Evolutionary conservation across 192 early-diverging fungal genomes (phyloP).

Genomic region (Cladochytrium replicatum): DNA sequence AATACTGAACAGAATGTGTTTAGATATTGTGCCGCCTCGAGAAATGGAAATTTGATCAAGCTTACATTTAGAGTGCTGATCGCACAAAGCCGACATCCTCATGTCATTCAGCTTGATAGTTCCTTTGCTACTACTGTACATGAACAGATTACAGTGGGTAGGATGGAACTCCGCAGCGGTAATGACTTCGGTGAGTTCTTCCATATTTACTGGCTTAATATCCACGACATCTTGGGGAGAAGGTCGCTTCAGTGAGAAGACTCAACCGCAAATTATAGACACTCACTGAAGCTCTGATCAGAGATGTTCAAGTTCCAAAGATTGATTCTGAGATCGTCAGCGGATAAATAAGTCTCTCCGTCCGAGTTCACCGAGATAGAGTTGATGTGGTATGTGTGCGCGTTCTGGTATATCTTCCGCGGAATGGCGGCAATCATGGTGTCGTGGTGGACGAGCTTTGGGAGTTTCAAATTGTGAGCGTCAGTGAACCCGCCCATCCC

Average conservation of each 20-base stretch:
- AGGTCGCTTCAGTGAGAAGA: not conserved
- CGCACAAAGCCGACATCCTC: constrained; percentile 89
- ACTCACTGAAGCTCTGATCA: constrained; percentile 88
- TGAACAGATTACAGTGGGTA: constrained; percentile 87
- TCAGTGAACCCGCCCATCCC: constrained; percentile 16
- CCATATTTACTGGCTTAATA: constrained; percentile 99
- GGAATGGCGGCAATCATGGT: constrained; percentile 93
- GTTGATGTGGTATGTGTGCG: constrained; percentile 99
- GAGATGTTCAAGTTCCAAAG: constrained; percentile 96
- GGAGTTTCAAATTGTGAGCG: constrained; percentile 55
- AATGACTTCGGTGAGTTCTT: constrained; percentile 97
- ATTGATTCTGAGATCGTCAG: constrained; percentile 97
- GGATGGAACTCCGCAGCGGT: constrained; percentile 98
- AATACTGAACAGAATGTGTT: constrained; percentile 52
- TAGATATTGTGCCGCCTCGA: not conserved
- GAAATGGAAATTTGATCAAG: constrained; percentile 1
- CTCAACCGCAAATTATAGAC: not conserved
- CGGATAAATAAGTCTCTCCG: constrained; percentile 93
- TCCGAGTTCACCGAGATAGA: constrained; percentile 99
- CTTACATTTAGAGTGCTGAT: constrained; percentile 83
- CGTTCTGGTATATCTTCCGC: constrained; percentile 91
- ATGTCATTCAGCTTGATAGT: constrained; percentile 97
- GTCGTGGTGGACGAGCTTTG: constrained; percentile 86
- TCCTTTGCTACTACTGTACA: constrained; percentile 98
- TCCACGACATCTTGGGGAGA: constrained; percentile 84